Evolutionary conservation across 768 basidiomycete species (phyloP), one percentile per base, ranked within the genome.

Genomic region (Tulasnella sp.): DNA sequence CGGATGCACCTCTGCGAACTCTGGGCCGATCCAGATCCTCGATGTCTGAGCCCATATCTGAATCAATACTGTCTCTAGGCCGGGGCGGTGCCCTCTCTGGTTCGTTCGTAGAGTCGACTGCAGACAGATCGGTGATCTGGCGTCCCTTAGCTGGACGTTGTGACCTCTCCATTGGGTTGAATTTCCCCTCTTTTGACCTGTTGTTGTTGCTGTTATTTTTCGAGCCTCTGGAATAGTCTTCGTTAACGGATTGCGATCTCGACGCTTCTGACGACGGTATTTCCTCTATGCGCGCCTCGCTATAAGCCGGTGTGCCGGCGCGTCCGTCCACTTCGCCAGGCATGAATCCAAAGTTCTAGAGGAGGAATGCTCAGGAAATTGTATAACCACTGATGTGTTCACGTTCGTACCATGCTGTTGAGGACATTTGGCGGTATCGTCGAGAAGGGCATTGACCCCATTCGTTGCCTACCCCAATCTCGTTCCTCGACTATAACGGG

Each of bases 281-380:
- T n/a, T 59, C 58, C 45, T 59, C 58, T 7, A 59, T 59, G 19
- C 58, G 24, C 13, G 58, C 58, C 26, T 45, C 43, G 41, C 55
- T 56, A 24, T 43, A 29, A 10, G 55, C 55, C 3, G 55, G 55
- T 24, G 38, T 56, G 15, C 21, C 42, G n/a, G 45, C 45, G n/a
- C 55, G 55, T 27, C 38, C 26, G 4, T 24, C 19, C n/a, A n/a
- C n/a, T 7, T 21, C 47, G n/a, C 47, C 47, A 48, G 47, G 47
- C 7, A 48, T 48, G 47, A 48, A 48, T 21, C 47, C 47, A 29
- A 48, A 48, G 5, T 29, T 5, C 47, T 48, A n/a, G 11, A 23
- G n/a, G n/a, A 5, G n/a, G n/a, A 23, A 29, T 5, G 15, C 15
- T 38, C 5, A 15, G 34, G 34, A 38, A 38, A 7, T 5, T 5